A percentile compares a stretch with the other conserved stretches of the same genome.
Conservation (phyloP, 2,329 filamentous ascomycete genomes). For the Thermomyces lanuginosus region DNA sequence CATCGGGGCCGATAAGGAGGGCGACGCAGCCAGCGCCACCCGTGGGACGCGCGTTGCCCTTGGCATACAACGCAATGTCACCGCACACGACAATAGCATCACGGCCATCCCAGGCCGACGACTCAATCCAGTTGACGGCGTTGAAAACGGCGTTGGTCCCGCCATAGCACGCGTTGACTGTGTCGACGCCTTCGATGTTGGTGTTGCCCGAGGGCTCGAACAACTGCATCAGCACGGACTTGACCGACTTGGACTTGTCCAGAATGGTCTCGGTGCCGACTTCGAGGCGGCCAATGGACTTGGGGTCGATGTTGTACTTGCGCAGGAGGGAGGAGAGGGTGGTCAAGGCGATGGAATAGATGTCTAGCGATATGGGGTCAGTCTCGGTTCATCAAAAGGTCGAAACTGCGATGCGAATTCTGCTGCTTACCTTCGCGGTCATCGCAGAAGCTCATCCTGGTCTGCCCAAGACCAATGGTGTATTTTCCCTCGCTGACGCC, state of each 20-base stretch:
- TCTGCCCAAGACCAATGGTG: constrained; percentile 81
- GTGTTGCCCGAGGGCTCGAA: constrained; percentile 57
- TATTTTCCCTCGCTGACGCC: constrained; percentile 69
- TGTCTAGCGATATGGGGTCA: constrained; percentile 39
- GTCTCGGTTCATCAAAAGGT: background rate
- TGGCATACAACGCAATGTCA: constrained; percentile 73
- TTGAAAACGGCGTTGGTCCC: constrained; percentile 76
- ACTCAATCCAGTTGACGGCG: constrained; percentile 71
- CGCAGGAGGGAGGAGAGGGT: constrained; percentile 59
- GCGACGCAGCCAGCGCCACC: constrained; percentile 67
- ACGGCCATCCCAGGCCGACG: constrained; percentile 70
- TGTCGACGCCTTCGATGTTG: constrained; percentile 71
- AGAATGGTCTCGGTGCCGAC: constrained; percentile 74
- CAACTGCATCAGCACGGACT: constrained; percentile 75
- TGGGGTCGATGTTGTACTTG: constrained; percentile 69
- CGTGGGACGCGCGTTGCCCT: constrained; percentile 65
- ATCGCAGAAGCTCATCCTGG: constrained; percentile 84
- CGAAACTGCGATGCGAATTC: background rate
- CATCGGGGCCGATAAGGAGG: constrained; percentile 62
- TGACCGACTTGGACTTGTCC: constrained; percentile 84
- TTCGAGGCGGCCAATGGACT: constrained; percentile 63
- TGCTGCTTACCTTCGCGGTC: constrained; percentile 57
- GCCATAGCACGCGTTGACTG: constrained; percentile 72
- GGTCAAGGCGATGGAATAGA: constrained; percentile 73
- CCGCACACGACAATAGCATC: constrained; percentile 65